Conservation (phyloP, 2,329 filamentous ascomycete genomes). For the Herpotrichia juniperi region DNA sequence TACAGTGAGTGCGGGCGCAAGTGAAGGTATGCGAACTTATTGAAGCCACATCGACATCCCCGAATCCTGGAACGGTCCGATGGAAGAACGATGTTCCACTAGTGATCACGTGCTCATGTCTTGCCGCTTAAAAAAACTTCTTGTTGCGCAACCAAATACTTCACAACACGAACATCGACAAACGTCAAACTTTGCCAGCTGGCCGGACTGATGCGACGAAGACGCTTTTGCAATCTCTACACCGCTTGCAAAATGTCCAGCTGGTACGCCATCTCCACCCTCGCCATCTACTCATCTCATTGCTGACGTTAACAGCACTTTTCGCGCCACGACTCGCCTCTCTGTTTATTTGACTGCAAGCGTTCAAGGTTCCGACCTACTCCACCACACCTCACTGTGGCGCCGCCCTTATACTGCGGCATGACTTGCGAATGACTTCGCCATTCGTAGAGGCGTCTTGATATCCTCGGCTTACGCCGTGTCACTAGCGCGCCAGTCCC, state of each 20-base stretch:
- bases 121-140: not conserved
- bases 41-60: slow-evolving; percentile 10
- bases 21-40: not conserved
- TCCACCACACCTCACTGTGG: slow-evolving; percentile 11
- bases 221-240: not conserved
- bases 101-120: not conserved
- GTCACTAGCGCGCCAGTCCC: slow-evolving; percentile 14
- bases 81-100: not conserved
- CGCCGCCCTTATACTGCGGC: slow-evolving; percentile 8
- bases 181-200: not conserved
- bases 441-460: slow-evolving; percentile 8
- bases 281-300: slow-evolving; percentile 15
- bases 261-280: slow-evolving; percentile 5
- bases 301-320: slow-evolving; percentile 27
- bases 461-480: slow-evolving; percentile 15
- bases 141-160: not conserved
- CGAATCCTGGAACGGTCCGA: not conserved
- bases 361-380: not conserved
- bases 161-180: not conserved
- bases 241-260: not conserved
- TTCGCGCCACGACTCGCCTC: slow-evolving; percentile 8
- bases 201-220: not conserved
- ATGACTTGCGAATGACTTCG: slow-evolving; percentile 11
- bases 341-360: not conserved
- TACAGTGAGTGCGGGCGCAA: not conserved